Percentiles rank a stretch among this genome's conserved stretches.
phyloP scores from a whole-genome alignment of 495 filamentous ascomycete genomes.

The Glarea lozoyensis region DNA sequence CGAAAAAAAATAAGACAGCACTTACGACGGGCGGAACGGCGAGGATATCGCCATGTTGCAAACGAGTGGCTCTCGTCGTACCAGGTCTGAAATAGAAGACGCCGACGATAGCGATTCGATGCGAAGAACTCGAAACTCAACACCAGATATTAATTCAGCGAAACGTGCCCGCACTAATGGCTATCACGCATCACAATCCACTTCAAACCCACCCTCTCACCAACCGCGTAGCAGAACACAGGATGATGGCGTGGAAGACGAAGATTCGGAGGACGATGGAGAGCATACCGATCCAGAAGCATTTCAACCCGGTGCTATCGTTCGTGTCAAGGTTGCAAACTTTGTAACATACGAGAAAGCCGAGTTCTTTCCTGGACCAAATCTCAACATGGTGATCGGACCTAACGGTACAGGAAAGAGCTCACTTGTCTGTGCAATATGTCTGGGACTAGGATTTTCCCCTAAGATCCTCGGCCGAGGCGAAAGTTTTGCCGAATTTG shows the following conservation, averaged over 20 bases:
- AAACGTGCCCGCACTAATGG: conserved; percentile 20
- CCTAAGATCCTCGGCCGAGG: conserved; percentile 81
- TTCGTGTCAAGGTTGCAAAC: conserved; percentile 76
- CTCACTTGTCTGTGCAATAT: conserved; percentile 95
- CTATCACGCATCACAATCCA: conserved; percentile 1
- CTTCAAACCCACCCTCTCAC: conserved; percentile 4
- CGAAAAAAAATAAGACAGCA: not conserved
- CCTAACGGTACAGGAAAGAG: conserved; percentile 98
- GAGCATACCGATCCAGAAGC: conserved; percentile 1
- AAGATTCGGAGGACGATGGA: conserved; percentile 7
- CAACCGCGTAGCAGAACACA: not conserved
- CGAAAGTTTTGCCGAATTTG: conserved; percentile 77
- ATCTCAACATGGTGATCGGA: conserved; percentile 96
- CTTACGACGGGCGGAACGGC: not conserved
- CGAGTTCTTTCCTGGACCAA: conserved; percentile 83
- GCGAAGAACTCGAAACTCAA: conserved; percentile 6
- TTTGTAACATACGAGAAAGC: conserved; percentile 94
- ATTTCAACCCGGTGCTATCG: conserved; percentile 76
- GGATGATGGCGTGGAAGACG: not conserved
- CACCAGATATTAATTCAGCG: not conserved
- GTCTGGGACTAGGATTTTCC: conserved; percentile 79
- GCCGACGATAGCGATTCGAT: conserved; percentile 25
- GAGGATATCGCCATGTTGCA: conserved; percentile 12
- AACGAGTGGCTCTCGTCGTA: conserved; percentile 20
- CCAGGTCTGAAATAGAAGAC: conserved; percentile 27